These are phyloP conservation scores for Septoria petroselini DNA, from an alignment of 2,329 filamentous ascomycete species.

Conservation along the genomic window DNA sequence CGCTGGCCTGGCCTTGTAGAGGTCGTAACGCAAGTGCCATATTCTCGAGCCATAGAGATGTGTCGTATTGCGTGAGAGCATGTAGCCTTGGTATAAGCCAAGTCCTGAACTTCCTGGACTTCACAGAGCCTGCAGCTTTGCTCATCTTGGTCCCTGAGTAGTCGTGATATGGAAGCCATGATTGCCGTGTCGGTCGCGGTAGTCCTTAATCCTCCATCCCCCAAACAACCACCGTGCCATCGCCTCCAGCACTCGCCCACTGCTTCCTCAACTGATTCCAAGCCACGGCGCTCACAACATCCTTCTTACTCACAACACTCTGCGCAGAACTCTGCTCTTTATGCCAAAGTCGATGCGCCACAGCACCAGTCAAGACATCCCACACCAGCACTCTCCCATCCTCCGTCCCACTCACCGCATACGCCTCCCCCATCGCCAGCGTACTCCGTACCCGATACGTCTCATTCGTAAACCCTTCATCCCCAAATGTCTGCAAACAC, in stretches of 20 bases:
- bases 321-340: constrained; percentile 29
- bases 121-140: too few species aligned
- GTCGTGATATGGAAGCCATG: too few species aligned
- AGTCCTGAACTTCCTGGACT: too few species aligned
- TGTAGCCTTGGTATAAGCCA: too few species aligned
- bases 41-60: too few species aligned
- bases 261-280: constrained; percentile 48
- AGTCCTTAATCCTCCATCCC: constrained; percentile 23
- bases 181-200: too few species aligned
- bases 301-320: constrained; percentile 40
- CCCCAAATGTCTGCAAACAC: constrained; percentile 68
- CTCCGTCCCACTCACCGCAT: constrained; percentile 79
- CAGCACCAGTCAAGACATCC: constrained; percentile 74
- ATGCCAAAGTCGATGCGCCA: constrained; percentile 60
- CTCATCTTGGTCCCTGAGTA: too few species aligned
- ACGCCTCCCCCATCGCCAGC: constrained; percentile 71
- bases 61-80: too few species aligned
- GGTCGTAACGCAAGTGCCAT: too few species aligned
- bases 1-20: too few species aligned
- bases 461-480: constrained; percentile 59
- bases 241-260: constrained; percentile 51
- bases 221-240: constrained; percentile 44
- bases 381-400: constrained; percentile 71
- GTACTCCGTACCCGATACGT: constrained; percentile 72
- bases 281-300: constrained; percentile 49